Base-by-base conservation (phyloP, 169 alveolate genomes). In the Babesia gibsoni region DNA sequence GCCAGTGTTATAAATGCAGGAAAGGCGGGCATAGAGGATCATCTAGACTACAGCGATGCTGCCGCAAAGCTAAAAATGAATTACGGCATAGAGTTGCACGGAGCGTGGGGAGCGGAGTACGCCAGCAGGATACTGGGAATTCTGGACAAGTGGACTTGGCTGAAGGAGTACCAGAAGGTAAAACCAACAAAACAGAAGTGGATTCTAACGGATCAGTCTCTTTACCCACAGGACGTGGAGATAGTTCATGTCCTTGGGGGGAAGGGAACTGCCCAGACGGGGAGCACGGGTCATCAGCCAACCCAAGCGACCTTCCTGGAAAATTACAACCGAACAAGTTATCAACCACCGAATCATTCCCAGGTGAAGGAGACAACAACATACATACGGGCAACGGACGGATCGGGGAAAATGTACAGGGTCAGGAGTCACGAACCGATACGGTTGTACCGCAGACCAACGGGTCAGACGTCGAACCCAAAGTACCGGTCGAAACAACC, bases 71-170 rank as follows among this genome's bases (percentile, higher is more conserved):
- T 88, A 35, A 83, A 73, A 36, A 67, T 61, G 25, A 43, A 56
- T 56, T 88, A 20, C 64, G 93, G 93, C 14, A 79, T 88, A 12
- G 93, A 83, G 53, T 69, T 88, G 37, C 70, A 33, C 25, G 93
- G 93, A 5, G 37, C 73, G 25, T 88, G 93, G 93, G 91, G 93
- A 4, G 66, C 86, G 56, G 93, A 88, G 29, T 88, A 83, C 54
- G 56, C 93, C 46, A 82, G 72, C 57, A 45, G 93, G 64, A 46
- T 88, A 8, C 49, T 82, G 70, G 52, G 57, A 20, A 75, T 88
- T 9, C 16, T 88, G 18, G 53, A 67, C 54, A 52, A 67, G 32
- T 88, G 82, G 43, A 82, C 82, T 20, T 77, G 67, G 32, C 67
- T 72, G 61, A 74, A 68, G 16, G 27, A 77, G 53, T 25, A 52